phyloP scores from a whole-genome alignment of 768 basidiomycete species.

The Crepidotus variabilis region DNA sequence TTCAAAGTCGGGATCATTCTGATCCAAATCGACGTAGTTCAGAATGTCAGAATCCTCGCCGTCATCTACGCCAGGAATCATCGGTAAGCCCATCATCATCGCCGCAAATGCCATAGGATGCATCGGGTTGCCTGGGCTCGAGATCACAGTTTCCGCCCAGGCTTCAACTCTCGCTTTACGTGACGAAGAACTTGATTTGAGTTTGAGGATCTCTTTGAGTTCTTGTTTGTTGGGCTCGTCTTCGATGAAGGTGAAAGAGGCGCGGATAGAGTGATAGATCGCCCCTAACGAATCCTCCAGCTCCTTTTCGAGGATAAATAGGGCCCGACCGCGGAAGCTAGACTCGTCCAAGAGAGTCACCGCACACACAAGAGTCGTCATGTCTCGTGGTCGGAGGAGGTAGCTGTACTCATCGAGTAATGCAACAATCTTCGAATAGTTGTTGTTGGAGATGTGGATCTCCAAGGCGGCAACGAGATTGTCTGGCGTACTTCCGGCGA shows the following conservation, averaged over 20 bases:
- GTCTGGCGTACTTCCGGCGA: constrained; percentile 48
- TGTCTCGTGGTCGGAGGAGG: constrained; percentile 61
- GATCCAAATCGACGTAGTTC: constrained; percentile 48
- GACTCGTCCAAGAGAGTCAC: constrained; percentile 32
- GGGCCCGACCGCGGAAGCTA: constrained; percentile 25
- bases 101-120: constrained; percentile 62
- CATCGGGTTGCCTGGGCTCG: constrained; percentile 26
- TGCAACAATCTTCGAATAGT: constrained; percentile 28
- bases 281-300: constrained; percentile 41
- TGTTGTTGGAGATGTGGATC: constrained; percentile 37
- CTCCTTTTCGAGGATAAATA: constrained; percentile 49
- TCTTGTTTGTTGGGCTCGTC: constrained; percentile 35
- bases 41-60: constrained; percentile 46
- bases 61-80: constrained; percentile 25
- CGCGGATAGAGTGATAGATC: constrained; percentile 39
- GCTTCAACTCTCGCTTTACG: constrained; percentile 44
- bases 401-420: constrained; percentile 46
- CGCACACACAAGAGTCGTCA: constrained; percentile 40
- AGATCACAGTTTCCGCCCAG: constrained; percentile 49
- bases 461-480: constrained; percentile 53
- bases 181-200: constrained; percentile 31
- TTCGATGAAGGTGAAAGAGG: constrained; percentile 45
- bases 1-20: constrained; percentile 51
- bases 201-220: constrained; percentile 41
- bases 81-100: constrained; percentile 50